Evolutionary conservation across 2,329 filamentous ascomycete genomes (phyloP).

Genomic region (Diaporthe sp.): DNA sequence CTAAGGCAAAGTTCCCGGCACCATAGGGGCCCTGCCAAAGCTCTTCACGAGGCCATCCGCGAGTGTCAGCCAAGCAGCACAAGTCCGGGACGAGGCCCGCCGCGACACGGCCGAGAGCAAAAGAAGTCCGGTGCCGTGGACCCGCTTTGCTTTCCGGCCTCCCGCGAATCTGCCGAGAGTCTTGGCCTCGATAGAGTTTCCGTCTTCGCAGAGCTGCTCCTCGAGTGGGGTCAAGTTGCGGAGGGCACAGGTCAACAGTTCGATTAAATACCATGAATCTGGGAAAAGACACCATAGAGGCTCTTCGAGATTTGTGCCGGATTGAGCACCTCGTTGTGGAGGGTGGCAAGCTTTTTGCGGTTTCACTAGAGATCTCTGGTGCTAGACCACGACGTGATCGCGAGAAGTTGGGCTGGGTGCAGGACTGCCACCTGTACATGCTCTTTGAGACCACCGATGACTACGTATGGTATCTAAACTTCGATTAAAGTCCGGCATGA

Average conservation of each 20-base stretch:
- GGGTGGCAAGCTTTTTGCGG: background rate
- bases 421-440: background rate
- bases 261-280: background rate
- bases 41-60: background rate
- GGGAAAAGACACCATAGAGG: background rate
- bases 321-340: background rate
- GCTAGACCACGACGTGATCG: background rate
- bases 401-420: background rate
- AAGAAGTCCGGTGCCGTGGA: slow-evolving; percentile 4
- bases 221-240: background rate
- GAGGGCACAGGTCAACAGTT: background rate
- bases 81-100: background rate
- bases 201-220: background rate
- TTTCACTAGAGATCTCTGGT: background rate
- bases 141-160: background rate
- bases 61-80: background rate
- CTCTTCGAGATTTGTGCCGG: background rate
- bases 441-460: background rate
- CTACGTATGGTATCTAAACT: background rate
- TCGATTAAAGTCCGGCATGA: background rate
- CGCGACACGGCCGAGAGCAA: slow-evolving; percentile 3
- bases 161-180: background rate
- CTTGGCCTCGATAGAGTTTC: slow-evolving; percentile 16
- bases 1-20: background rate
- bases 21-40: background rate